Evolutionary conservation across 352 stramenopile genomes (phyloP).

Genomic region (Phytopythium sindhum): DNA sequence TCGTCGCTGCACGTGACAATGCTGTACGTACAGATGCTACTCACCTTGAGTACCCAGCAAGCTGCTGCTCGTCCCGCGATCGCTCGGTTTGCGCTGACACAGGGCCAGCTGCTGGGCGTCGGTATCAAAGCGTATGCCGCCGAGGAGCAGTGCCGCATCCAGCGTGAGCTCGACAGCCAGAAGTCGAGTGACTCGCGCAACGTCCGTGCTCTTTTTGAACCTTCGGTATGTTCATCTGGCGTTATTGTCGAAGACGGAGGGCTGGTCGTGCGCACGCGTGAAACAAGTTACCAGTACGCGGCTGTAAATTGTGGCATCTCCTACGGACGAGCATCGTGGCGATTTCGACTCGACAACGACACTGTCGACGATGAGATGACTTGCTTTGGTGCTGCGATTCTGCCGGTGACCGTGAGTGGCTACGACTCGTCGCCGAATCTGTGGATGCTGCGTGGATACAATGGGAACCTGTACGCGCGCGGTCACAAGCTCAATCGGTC

Average conservation of each 20-base stretch:
- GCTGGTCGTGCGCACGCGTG: slow-evolving; percentile 67
- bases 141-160: slow-evolving; percentile 34
- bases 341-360: slow-evolving; percentile 86
- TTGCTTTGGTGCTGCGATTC: slow-evolving; percentile 87
- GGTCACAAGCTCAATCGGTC: slow-evolving; percentile 83
- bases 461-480: slow-evolving; percentile 88
- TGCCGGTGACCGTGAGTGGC: slow-evolving; percentile 83
- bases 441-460: slow-evolving; percentile 92
- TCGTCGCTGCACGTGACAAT: slow-evolving; percentile 68
- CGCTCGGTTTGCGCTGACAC: slow-evolving; percentile 36
- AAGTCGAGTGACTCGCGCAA: slow-evolving; percentile 59
- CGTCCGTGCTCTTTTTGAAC: slow-evolving; percentile 75
- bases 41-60: slow-evolving; percentile 18
- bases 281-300: slow-evolving; percentile 88
- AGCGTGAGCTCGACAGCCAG: slow-evolving; percentile 36
- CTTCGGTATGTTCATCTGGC: slow-evolving; percentile 70
- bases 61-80: slow-evolving; percentile 14
- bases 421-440: slow-evolving; percentile 90
- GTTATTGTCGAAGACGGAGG: slow-evolving; percentile 78
- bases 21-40: slow-evolving; percentile 69
- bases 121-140: slow-evolving; percentile 44
- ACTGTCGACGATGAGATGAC: slow-evolving; percentile 91
- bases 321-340: slow-evolving; percentile 81
- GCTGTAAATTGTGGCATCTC: slow-evolving; percentile 77
- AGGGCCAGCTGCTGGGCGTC: slow-evolving; percentile 38